Base-by-base conservation (phyloP, 257 asterid species). In the Solanum phureja region DNA sequence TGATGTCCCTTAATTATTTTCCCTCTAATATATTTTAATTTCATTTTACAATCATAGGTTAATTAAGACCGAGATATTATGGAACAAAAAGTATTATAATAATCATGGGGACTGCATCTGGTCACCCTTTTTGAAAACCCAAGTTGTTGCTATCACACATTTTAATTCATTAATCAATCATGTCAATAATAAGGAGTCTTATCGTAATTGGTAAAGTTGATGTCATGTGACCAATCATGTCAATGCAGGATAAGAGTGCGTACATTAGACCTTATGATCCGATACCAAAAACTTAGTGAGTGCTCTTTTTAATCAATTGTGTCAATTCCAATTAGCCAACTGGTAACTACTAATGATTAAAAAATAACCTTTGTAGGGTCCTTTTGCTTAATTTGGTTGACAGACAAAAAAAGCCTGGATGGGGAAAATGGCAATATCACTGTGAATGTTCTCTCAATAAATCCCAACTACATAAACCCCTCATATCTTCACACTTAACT, bases 71-170 rank as follows among this genome's bases (percentile, higher is more conserved):
- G 75, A 76, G 82, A 87, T 83, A 84, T 87, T 40, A 29, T 64
- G 87, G 89, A 83, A 86, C 86, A 86, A 87, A 87, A 60, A 60
- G 60, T 83, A 88, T 73, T 86, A 88, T 69, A 82, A 72, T 88
- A 89, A 87, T 88, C 90, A 88, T 89, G 92, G 79, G 69, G 86
- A 40, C 31, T 91, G 95, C 88, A 94, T 90, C 88, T 88, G 92
- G 94, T 82, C 92, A 77, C 87, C 69, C 81, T 66, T 29, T 74
- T 79, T 88, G 84, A 87, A 56, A 81, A 49, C 18, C 19, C 40
- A 82, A 2, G 1, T 49, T 29, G 40, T 16, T 81, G 19, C 69
- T 81, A 52, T 5, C 27, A 13, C 42, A 46, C 46, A 76, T 83
- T 49, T 69, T 85, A 87, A 42, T 89, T 83, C 46, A 72, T 68